Conservation (phyloP, 106 monocot genomes). For the Platanthera guangdongensis region DNA sequence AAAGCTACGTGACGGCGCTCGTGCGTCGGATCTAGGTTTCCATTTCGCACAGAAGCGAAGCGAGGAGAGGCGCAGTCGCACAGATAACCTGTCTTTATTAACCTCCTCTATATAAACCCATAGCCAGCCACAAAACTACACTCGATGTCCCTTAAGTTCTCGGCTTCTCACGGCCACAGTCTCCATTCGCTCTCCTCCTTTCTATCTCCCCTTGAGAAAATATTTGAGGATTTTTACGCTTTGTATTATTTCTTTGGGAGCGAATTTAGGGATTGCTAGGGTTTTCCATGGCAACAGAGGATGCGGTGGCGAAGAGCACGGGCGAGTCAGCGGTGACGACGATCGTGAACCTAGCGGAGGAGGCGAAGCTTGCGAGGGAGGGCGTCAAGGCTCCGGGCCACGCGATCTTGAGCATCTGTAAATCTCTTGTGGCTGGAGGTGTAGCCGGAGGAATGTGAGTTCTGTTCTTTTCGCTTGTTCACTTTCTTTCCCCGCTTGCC, state of each 20-base stretch:
- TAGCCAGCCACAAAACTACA: background rate
- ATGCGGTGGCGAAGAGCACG: constrained; percentile 79
- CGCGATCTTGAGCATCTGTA: constrained; percentile 70
- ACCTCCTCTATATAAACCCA: background rate
- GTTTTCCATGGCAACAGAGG: constrained; percentile 75
- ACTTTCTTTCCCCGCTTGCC: background rate
- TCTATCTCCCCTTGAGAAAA: background rate
- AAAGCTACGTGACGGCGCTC: background rate
- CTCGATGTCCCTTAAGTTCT: background rate
- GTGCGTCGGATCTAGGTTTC: constrained; percentile 19
- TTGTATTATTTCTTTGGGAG: background rate
- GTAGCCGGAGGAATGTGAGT: constrained; percentile 96
- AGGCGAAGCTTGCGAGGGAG: constrained; percentile 90
- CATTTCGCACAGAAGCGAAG: constrained; percentile 1
- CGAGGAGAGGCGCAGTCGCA: background rate
- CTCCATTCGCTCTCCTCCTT: background rate
- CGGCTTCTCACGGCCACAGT: background rate
- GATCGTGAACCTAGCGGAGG: constrained; percentile 93
- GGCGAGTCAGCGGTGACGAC: constrained; percentile 86
- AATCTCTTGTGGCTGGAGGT: constrained; percentile 85
- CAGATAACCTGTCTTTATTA: background rate
- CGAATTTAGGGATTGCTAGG: background rate
- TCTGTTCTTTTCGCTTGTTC: background rate
- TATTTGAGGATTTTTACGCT: background rate
- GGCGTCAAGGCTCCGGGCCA: constrained; percentile 80